Evolutionary conservation across 306 rosid species (phyloP), one percentile per base, ranked within the genome.

Genomic region (Ammopiptanthus mongolicus): DNA sequence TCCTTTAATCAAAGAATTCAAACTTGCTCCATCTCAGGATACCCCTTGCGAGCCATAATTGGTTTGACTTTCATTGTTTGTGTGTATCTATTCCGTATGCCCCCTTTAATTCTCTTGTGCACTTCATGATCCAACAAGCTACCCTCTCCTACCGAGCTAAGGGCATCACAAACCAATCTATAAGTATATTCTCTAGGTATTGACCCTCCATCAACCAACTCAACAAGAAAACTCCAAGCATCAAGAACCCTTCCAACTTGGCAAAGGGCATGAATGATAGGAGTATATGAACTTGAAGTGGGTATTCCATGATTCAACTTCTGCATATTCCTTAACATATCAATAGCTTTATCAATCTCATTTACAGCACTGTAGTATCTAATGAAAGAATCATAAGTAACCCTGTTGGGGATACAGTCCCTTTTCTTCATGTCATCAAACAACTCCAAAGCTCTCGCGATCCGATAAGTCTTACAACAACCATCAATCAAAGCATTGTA

Each of bases 401-500:
- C 82, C 29, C 89, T 73, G 28, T 91, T 91, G 0, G 98, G 96
- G 29, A 56, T 61, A 84, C 91, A 83, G 0, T 86, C 91, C 84
- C 89, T 90, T 61, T 46, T 88, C 55, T 33, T 88, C 98, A 91
- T 90, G 51, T 94, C 98, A 60, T 91, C 87, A 21, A 94, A 86
- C 87, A 95, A 73, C 67, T 91, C 96, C 85, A 88, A 73, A 6
- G 96, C 97, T 50, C 96, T 84, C 60, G 31, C 86, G 1, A 87
- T 78, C 67, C 97, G 86, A 21, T 82, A 78, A 13, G 91, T 88
- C 76, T 94, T 94, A 60, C 97, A 94, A 60, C 97, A 90, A 69
- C 97, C 98, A 80, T 91, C 87, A 66, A 95, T 95, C 78, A 95
- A 71, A 29, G 93, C 80, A 81, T 94, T 91, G 79, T 90, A 94